Evolutionary conservation across 1,284 basidiomycete genomes (phyloP), one percentile per base, ranked within the genome.

Genomic region (Austroboletus novae-zelandiae): DNA sequence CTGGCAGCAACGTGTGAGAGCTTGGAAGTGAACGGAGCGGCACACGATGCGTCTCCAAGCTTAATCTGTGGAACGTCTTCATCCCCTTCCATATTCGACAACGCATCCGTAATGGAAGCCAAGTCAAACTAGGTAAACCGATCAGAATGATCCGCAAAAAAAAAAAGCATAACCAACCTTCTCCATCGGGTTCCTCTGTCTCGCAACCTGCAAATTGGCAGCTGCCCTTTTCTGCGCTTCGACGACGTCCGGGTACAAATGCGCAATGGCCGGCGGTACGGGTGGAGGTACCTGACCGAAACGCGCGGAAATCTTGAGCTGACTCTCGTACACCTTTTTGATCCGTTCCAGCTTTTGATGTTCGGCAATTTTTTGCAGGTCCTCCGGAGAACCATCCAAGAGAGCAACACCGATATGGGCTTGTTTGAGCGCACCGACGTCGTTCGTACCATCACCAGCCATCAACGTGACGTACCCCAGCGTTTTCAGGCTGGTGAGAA

Each of bases 371-470:
- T 89, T 92, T 70, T 92, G 83, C 31, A 98, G 73, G 64, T 97
- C 95, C 59, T 95, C 94, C 0, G 83, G 80, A 0, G 93, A 91
- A 0, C 94, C 94, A 63, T 97, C 93, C 41, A 98, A 75, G 2
- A 98, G 76, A 1, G 94, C 94, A 17, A 98, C 91, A 56, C 94
- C 94, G 51, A 98, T 88, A 67, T 98, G 92, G 0, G 95, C 94
- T 66, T 96, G 92, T 69, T 98, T 98, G 46, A 98, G 81, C 3
- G 95, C 94, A 30, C 95, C 94, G 43, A 98, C 94, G 59, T 98
- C 94, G 68, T 98, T 98, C 15, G 94, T 98, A 35, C 95, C 95
- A 66, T 98, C 95, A 52, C 94, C 94, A 11, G 94, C 94, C 94
- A 98, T 98, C 48, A 98, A 78, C 0, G 94, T 98, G 8, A 81